phyloP scores from a whole-genome alignment of 2,329 filamentous ascomycete species.

The Penicillium verrucosum region DNA sequence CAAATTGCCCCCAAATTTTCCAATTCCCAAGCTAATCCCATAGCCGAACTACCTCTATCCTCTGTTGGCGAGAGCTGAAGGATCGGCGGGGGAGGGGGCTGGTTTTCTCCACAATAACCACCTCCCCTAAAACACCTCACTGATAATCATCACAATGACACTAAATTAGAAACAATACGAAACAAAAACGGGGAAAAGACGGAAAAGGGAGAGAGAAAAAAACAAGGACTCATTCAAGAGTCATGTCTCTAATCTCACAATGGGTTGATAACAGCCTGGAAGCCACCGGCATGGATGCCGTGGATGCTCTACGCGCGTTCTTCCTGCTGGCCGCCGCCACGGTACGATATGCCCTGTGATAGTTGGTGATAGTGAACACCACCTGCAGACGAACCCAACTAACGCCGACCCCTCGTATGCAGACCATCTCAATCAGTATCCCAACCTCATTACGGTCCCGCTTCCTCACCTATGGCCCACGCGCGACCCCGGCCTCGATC shows the following conservation, averaged over 20 bases:
- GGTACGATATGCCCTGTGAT: slow-evolving; percentile 29
- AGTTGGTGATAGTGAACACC: slow-evolving; percentile 34
- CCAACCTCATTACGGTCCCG: slow-evolving; percentile 52
- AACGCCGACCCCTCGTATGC: slow-evolving; percentile 8
- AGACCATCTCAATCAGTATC: slow-evolving; percentile 51
- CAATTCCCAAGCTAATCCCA: neutral
- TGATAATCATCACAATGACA: slow-evolving; percentile 1
- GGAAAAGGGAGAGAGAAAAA: neutral
- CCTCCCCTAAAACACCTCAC: neutral
- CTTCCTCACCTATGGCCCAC: slow-evolving; percentile 61
- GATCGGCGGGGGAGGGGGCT: slow-evolving; percentile 1
- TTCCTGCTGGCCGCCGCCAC: slow-evolving; percentile 39
- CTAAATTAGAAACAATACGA: neutral
- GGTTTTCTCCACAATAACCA: slow-evolving; percentile 5
- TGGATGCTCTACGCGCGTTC: slow-evolving; percentile 36
- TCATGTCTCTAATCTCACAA: slow-evolving; percentile 12
- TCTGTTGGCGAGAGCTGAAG: neutral
- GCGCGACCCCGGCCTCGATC: slow-evolving; percentile 36
- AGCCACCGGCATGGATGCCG: slow-evolving; percentile 18
- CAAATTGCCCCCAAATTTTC: neutral
- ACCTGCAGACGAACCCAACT: slow-evolving; percentile 17
- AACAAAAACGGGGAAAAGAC: neutral
- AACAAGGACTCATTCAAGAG: neutral
- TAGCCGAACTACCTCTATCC: slow-evolving; percentile 3
- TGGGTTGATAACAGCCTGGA: slow-evolving; percentile 15